Evolutionary conservation across 768 basidiomycete genomes (phyloP), one percentile per base, ranked within the genome.

Genomic region (Lenzites betulinus): DNA sequence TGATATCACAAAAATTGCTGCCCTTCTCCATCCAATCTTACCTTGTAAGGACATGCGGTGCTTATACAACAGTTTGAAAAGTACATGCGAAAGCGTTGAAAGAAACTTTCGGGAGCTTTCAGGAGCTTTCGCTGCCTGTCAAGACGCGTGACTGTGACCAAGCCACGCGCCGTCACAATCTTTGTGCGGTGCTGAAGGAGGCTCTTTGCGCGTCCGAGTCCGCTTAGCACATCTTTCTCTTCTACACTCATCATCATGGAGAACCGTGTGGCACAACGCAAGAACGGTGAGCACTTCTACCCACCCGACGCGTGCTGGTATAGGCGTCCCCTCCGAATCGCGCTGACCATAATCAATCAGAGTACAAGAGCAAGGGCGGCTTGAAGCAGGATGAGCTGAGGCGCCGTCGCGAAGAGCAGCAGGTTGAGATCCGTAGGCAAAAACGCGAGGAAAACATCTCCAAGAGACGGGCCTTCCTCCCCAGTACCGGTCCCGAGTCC

Each of bases 391-490:
- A 96, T 62, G 93, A 98, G 74, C 90, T 98, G 68, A 87, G 96
- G 68, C 89, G 95, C 76, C 89, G 96, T 74, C 88, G 97, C 60
- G 97, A 98, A 75, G 95, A 99, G 74, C 93, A 96, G 73, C 95
- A 98, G 71, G 97, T 99, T 58, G 97, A 98, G 82, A 98, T 99
- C 81, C 85, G 97, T 73, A 85, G 94, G 72, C 93, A 96, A 79
- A 98, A 98, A 79, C 84, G 97, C 68, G 97, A 99, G 74, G 97
- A 99, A 76, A 95, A 95, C 74, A 95, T 98, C 63, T 92, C 95
- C 60, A 99, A 99, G 82, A 85, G 97, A 75, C 83, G 97, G 64
- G 98, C 98, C 76, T 92, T 96, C 72, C 82, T 94, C 58, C 87
- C 93, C 36, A 81, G 85, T 26, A 76, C 84, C 49, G 79, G 81